Conservation (phyloP, 2,329 filamentous ascomycete species). For the Lachnellula cervina region DNA sequence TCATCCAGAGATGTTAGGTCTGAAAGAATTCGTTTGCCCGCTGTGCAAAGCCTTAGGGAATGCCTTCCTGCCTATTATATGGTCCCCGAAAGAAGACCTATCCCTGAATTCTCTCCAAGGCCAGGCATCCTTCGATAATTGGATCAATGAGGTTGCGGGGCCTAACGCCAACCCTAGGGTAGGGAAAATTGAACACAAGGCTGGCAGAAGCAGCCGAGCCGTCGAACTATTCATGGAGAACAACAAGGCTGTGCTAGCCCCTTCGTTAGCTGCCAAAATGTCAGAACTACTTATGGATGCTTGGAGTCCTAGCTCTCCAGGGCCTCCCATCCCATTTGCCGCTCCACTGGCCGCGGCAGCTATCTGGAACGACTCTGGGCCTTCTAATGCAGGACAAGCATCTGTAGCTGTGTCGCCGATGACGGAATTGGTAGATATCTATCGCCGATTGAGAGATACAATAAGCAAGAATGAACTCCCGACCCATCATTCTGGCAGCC, state of each 20-base stretch:
- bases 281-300: conserved; percentile 28
- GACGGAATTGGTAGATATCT: conserved; percentile 55
- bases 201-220: conserved; percentile 10
- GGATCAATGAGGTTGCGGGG: conserved; percentile 17
- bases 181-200: conserved; percentile 11
- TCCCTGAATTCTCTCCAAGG: conserved; percentile 69
- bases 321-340: conserved; percentile 5
- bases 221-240: conserved; percentile 25
- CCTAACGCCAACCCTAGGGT: conserved; percentile 5
- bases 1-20: conserved; percentile 75
- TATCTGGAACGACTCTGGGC: conserved; percentile 32
- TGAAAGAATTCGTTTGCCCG: conserved; percentile 91
- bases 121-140: conserved; percentile 52
- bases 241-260: conserved; percentile 21
- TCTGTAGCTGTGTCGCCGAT: conserved; percentile 39
- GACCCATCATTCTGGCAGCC: conserved; percentile 31
- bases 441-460: conserved; percentile 56
- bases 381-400: conserved; percentile 33
- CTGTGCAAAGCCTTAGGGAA: conserved; percentile 96
- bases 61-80: conserved; percentile 88
- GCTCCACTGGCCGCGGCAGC: conserved; percentile 26
- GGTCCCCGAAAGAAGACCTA: conserved; percentile 85
- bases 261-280: conserved; percentile 21
- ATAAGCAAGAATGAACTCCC: conserved; percentile 50
- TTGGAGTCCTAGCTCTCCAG: conserved; percentile 26